phyloP scores from a whole-genome alignment of 805 yeast genomes.

The Ogataea ramenticola region DNA sequence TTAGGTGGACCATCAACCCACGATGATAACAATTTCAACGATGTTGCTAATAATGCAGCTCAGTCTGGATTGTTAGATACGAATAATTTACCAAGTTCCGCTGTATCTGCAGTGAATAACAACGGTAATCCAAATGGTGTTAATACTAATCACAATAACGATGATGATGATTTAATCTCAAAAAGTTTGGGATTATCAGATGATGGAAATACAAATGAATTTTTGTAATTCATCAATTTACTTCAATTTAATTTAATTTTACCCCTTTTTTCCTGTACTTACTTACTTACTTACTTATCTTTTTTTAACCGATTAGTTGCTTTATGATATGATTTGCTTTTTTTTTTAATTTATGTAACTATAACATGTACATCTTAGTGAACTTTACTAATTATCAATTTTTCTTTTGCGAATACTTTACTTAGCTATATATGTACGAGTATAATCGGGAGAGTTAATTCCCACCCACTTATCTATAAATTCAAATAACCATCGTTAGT shows the following conservation, averaged over 20 bases:
- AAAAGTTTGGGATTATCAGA: conserved; percentile 45
- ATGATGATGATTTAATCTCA: conserved; percentile 15
- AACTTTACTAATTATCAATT: too few relatives aligned
- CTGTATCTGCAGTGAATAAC: conserved; percentile 21
- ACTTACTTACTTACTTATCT: too few relatives aligned
- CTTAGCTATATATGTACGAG: too few relatives aligned
- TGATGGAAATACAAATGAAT: conserved; percentile 29
- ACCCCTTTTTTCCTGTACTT: too few relatives aligned
- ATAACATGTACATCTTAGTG: too few relatives aligned
- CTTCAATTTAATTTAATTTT: too few relatives aligned
- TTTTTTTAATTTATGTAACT: too few relatives aligned
- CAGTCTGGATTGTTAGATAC: conserved; percentile 44
- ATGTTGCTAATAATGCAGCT: conserved; percentile 35
- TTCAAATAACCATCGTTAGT: too few relatives aligned
- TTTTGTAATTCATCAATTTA: conserved; percentile 9
- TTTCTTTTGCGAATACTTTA: too few relatives aligned
- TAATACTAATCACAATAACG: background rate
- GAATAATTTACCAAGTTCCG: conserved; percentile 50
- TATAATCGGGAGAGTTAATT: background rate
- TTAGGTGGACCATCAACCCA: conserved; percentile 51
- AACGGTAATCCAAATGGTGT: background rate
- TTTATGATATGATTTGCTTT: too few relatives aligned
- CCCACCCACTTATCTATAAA: too few relatives aligned
- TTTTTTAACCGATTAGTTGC: too few relatives aligned
- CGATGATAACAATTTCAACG: conserved; percentile 30